These are phyloP conservation scores for Alternaria atra DNA, from an alignment of 2,329 filamentous ascomycete genomes.

Conservation along the genomic window DNA sequence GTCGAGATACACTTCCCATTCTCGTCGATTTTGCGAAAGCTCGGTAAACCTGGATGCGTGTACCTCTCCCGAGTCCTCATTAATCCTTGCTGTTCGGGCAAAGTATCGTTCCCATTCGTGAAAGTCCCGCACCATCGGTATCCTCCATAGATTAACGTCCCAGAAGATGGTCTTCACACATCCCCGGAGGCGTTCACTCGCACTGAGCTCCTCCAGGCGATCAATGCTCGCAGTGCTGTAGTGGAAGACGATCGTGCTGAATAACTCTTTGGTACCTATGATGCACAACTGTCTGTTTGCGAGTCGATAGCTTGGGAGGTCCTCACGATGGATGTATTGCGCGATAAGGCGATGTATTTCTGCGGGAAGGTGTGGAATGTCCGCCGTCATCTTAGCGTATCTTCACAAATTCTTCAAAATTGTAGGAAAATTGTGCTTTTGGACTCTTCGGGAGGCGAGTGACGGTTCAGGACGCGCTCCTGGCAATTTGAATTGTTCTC, in stretches of 20 bases:
- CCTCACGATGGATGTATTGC: conserved; percentile 11
- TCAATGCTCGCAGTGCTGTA: conserved; percentile 15
- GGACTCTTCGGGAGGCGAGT: too few species aligned
- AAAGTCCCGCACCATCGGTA: conserved; percentile 6
- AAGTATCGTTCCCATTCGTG: conserved; percentile 21
- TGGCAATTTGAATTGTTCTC: too few species aligned
- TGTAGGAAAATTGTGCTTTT: too few species aligned
- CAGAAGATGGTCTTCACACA: conserved; percentile 18
- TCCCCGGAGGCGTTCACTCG: conserved; percentile 10
- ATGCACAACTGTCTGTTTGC: conserved; percentile 10
- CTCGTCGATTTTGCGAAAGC: conserved; percentile 6
- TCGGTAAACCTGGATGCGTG: conserved; percentile 1
- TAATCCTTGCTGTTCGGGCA: neutral
- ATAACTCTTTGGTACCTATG: conserved; percentile 16
- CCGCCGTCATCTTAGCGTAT: neutral
- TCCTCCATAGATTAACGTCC: conserved; percentile 20
- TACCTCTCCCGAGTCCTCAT: neutral
- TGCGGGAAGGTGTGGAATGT: conserved; percentile 18
- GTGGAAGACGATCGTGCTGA: conserved; percentile 21
- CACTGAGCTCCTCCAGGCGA: conserved; percentile 13
- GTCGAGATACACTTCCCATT: conserved; percentile 17
- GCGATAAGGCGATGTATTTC: conserved; percentile 22
- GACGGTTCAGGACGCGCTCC: too few species aligned
- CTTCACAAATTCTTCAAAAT: too few species aligned
- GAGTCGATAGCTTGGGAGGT: conserved; percentile 24